These are phyloP conservation scores for Iris pallida DNA, from an alignment of 116 monocot genomes.

Conservation along the genomic window DNA sequence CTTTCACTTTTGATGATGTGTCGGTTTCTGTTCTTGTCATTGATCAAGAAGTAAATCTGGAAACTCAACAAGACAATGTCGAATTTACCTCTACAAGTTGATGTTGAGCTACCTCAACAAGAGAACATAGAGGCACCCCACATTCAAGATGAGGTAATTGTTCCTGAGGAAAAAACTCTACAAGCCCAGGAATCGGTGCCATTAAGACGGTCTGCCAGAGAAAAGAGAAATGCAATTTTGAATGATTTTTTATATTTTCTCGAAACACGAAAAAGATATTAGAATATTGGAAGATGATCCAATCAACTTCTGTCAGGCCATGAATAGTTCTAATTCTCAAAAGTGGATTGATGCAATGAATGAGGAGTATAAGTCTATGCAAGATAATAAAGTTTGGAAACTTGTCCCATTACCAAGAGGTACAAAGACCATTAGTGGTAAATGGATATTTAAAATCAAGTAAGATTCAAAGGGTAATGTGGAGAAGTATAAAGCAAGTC, in stretches of 20 bases:
- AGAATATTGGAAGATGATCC: neutral
- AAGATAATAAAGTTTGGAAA: neutral
- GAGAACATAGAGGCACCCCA: too few species aligned
- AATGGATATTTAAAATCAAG: constrained; percentile 7
- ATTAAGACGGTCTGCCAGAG: neutral
- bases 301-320: constrained; percentile 2
- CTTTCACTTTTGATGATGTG: neutral
- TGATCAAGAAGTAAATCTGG: neutral
- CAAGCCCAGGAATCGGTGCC: neutral
- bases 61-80: constrained; percentile 1
- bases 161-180: constrained; percentile 1
- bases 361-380: too few species aligned
- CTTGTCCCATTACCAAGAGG: neutral
- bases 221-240: neutral
- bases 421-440: neutral
- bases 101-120: too few species aligned
- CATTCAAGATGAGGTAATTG: neutral
- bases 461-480: neutral
- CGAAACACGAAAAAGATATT: neutral
- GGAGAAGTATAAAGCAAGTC: neutral
- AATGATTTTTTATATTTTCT: neutral
- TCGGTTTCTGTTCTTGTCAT: neutral
- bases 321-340: neutral
- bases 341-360: neutral
- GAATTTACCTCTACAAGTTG: too few species aligned